A percentile compares a stretch with the other conserved stretches of the same genome.
phyloP scores from a whole-genome alignment of 768 basidiomycete genomes.

The Hysterangium stoloniferum region DNA sequence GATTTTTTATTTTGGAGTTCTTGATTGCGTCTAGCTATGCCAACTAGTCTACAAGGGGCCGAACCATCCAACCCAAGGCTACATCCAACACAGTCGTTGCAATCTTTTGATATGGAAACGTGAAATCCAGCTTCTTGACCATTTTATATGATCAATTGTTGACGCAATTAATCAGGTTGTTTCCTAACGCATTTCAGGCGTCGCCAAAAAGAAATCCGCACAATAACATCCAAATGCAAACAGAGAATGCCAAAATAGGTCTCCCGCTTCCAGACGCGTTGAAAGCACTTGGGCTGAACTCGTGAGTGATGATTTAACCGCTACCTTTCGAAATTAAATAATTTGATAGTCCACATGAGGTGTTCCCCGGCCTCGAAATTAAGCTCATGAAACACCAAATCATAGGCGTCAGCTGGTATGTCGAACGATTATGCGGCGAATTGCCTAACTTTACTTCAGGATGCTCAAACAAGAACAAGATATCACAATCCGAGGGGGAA shows the following conservation, averaged over 20 bases:
- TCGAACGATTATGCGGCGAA: neutral
- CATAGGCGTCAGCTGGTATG: constrained; percentile 63
- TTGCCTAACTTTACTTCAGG: neutral
- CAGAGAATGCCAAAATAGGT: constrained; percentile 8
- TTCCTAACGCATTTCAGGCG: constrained; percentile 8
- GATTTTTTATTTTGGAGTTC: neutral
- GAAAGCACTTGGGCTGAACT: neutral
- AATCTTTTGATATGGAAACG: constrained; percentile 5
- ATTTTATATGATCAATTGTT: neutral
- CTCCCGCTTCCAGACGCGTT: constrained; percentile 5
- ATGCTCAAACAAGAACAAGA: constrained; percentile 60
- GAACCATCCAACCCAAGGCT: neutral
- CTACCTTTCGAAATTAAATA: neutral
- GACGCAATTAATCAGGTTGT: neutral
- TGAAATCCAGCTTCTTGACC: neutral
- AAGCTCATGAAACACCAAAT: constrained; percentile 66
- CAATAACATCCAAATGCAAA: constrained; percentile 3
- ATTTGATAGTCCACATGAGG: constrained; percentile 37
- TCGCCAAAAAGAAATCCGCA: neutral
- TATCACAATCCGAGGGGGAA: constrained; percentile 41
- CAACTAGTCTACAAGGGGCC: neutral
- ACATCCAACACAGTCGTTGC: neutral
- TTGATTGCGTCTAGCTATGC: neutral
- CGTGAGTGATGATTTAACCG: neutral
- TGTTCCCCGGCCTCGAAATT: constrained; percentile 65